Conservation (phyloP, 2,329 filamentous ascomycete species). For the Colletotrichum echinochloae region DNA sequence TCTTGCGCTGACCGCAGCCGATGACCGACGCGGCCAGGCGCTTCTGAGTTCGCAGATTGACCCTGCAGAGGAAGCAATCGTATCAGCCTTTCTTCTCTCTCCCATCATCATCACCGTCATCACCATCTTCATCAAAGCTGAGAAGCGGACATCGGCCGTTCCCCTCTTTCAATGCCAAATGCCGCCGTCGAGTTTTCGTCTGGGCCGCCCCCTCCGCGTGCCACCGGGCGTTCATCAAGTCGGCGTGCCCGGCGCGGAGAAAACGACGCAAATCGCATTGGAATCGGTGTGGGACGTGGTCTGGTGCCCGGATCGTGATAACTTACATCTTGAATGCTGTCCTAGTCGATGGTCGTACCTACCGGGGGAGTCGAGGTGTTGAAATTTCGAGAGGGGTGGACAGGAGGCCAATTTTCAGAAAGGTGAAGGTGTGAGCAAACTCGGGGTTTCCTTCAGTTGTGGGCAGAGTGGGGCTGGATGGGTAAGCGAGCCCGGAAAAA, state of each 20-base stretch:
- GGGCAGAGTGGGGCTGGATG: slow-evolving; percentile 55
- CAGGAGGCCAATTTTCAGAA: slow-evolving; percentile 49
- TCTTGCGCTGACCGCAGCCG: slow-evolving; percentile 99
- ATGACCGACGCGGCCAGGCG: slow-evolving; percentile 98
- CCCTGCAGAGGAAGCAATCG: slow-evolving; percentile 69
- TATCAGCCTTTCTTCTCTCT: slow-evolving; percentile 36
- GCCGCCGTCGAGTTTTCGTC: slow-evolving; percentile 13
- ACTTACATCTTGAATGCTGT: slow-evolving; percentile 56
- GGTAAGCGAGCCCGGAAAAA: slow-evolving; percentile 40
- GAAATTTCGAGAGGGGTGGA: slow-evolving; percentile 54
- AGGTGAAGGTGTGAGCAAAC: slow-evolving; percentile 45
- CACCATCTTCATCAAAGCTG: too few relatives aligned
- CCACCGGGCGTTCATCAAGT: slow-evolving; percentile 16
- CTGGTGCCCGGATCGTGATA: slow-evolving; percentile 34
- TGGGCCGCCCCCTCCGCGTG: background rate
- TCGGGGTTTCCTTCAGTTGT: slow-evolving; percentile 51
- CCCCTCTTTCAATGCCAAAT: slow-evolving; percentile 2
- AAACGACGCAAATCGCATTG: slow-evolving; percentile 27
- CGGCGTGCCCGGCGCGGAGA: slow-evolving; percentile 20
- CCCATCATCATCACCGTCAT: background rate
- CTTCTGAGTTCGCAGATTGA: slow-evolving; percentile 99
- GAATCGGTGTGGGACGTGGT: slow-evolving; percentile 29
- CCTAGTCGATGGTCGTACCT: slow-evolving; percentile 53
- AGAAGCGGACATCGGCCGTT: background rate
- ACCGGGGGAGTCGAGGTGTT: slow-evolving; percentile 45